phyloP scores from a whole-genome alignment of 495 filamentous ascomycete species.

The Talaromyces adpressus region DNA sequence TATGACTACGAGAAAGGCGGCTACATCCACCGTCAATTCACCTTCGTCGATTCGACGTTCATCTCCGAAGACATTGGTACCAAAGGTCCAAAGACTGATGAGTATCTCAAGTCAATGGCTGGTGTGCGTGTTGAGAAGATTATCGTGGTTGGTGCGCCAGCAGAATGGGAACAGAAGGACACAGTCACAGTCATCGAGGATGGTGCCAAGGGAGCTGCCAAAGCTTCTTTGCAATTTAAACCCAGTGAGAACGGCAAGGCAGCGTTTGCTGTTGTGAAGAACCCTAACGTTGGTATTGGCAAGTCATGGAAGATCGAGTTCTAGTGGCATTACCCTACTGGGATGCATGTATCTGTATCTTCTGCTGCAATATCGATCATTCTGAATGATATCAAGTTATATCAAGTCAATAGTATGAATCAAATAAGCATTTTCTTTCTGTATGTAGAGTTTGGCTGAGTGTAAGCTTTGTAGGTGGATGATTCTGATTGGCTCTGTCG shows the following conservation, averaged over 20 bases:
- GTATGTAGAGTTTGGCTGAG: too few species aligned
- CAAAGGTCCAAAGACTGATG: slow-evolving; percentile 57
- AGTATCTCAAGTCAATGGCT: slow-evolving; percentile 70
- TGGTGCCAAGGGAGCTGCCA: slow-evolving; percentile 52
- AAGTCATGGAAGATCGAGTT: slow-evolving; percentile 79
- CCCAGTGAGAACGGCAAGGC: slow-evolving; percentile 55
- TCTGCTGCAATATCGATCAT: not conserved
- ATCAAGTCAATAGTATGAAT: too few species aligned
- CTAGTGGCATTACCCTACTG: too few species aligned
- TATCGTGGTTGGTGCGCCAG: slow-evolving; percentile 70
- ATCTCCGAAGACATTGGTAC: slow-evolving; percentile 36
- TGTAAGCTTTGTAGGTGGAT: not conserved
- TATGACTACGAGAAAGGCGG: slow-evolving; percentile 81
- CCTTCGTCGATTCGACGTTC: slow-evolving; percentile 49
- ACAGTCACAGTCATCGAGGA: slow-evolving; percentile 63
- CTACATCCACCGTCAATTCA: slow-evolving; percentile 78
- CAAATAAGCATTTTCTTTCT: too few species aligned
- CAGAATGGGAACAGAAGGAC: slow-evolving; percentile 60
- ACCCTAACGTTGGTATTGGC: slow-evolving; percentile 68
- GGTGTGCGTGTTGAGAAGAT: slow-evolving; percentile 74
- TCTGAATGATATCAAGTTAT: not conserved
- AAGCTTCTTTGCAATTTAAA: slow-evolving; percentile 51
- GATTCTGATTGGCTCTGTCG: not conserved
- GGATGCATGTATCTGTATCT: not conserved
- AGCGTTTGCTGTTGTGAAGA: slow-evolving; percentile 72